Evolutionary conservation across 1,284 basidiomycete species (phyloP), one percentile per base, ranked within the genome.

Genomic region (Serendipita sp.): DNA sequence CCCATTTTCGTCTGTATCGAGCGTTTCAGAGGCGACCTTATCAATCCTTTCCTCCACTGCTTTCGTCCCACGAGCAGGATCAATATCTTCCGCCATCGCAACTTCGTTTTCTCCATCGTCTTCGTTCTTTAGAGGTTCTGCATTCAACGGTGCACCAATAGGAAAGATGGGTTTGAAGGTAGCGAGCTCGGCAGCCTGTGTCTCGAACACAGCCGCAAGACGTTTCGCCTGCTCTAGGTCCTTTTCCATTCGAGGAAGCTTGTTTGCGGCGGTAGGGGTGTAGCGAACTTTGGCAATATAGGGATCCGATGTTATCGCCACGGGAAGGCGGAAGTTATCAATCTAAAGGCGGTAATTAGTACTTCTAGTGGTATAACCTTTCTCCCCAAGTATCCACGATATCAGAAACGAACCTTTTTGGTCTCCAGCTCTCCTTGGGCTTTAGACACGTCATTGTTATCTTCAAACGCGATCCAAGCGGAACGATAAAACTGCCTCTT

Each of bases 401-500:
- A 44, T 44, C 13, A 32, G 10, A 8, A n/a, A n/a, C 50, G 71
- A 67, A 92, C 92, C 82, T 92, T 93, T 70, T 87, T 87, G 66
- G 91, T 88, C 61, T 86, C 81, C 49, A 96, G 71, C 67, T 88
- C 84, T 35, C 75, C 70, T 72, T 93, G 82, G 2, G 88, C 85
- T 3, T 76, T 70, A 6, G 79, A 71, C 80, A 95, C 91, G 68
- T 95, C 87, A 3, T 87, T 84, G 66, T 91, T 88, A 29, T 91
- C 87, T 44, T 75, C 75, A 71, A 93, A 96, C 66, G 84, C 85
- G 60, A 93, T 79, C 92, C 93, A 96, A 3, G 89, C 93, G 1
- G 91, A 89, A 44, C 93, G 87, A 71, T 93, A 91, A 71, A 88
- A 95, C 68, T 88, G 88, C 65, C 88, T 84, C 74, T 92, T 93